A percentile compares a stretch with the other conserved stretches of the same genome.
Evolutionary conservation across 257 asterid species (phyloP).

Genomic region (Avicennia marina): DNA sequence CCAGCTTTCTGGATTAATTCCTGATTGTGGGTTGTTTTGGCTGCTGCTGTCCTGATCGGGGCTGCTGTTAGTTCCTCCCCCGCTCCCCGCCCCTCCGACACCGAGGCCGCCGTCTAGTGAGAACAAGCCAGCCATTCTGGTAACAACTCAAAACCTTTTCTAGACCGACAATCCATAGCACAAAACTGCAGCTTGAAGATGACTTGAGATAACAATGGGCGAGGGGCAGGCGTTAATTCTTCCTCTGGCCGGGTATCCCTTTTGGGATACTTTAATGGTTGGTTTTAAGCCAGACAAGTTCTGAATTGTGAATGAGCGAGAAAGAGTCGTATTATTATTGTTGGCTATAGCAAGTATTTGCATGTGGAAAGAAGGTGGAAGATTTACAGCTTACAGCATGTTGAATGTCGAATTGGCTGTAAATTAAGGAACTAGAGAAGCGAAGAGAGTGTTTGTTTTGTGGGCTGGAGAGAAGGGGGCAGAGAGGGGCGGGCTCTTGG

Average conservation of each 20-base stretch:
- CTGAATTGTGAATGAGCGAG: conserved; percentile 25
- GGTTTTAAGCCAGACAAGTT: conserved; percentile 27
- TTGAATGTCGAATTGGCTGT: conserved; percentile 4
- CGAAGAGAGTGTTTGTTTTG: not conserved
- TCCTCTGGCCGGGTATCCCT: conserved; percentile 14
- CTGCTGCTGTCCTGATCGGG: conserved; percentile 31
- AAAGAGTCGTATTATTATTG: conserved; percentile 9
- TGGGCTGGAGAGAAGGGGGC: not conserved
- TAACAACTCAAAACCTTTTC: conserved; percentile 17
- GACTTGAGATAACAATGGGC: conserved; percentile 23
- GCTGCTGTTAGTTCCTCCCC: conserved; percentile 15
- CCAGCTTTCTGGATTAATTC: conserved; percentile 68
- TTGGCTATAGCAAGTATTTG: conserved; percentile 14
- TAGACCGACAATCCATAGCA: conserved; percentile 27
- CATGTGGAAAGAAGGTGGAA: conserved; percentile 12
- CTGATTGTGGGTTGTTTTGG: conserved; percentile 26
- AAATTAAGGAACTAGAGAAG: conserved; percentile 6
- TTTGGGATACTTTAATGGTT: conserved; percentile 28
- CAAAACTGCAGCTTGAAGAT: conserved; percentile 15
- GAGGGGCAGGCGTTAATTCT: conserved; percentile 24
- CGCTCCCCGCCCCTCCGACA: conserved; percentile 6
- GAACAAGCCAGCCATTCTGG: conserved; percentile 76
- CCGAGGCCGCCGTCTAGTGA: conserved; percentile 60
- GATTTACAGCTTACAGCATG: not conserved
- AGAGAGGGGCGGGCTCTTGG: conserved; percentile 16